Evolutionary conservation across 2,329 filamentous ascomycete genomes (phyloP).

Genomic region (Colletotrichum sp.): DNA sequence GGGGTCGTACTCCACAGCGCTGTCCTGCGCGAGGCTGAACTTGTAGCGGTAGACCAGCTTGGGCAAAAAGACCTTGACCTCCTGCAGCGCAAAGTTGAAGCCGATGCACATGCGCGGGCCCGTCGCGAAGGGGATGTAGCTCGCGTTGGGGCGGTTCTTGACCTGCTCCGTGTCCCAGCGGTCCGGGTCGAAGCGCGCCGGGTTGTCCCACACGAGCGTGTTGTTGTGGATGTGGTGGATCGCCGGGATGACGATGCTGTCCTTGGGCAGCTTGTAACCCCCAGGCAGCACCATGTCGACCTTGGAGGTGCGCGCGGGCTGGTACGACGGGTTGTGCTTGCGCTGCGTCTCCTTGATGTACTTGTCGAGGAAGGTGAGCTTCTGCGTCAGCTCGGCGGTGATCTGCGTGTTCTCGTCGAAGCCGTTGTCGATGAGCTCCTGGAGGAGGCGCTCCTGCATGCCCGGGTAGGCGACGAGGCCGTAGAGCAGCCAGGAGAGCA

Average conservation of each 20-base stretch:
- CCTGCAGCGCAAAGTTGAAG: conserved; percentile 67
- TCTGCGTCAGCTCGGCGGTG: conserved; percentile 50
- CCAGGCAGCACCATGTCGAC: conserved; percentile 63
- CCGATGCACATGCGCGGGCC: conserved; percentile 66
- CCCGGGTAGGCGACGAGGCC: conserved; percentile 56
- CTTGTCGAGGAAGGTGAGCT: conserved; percentile 58
- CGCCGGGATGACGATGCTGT: conserved; percentile 57
- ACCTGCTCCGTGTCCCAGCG: conserved; percentile 61
- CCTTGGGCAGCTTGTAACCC: conserved; percentile 60
- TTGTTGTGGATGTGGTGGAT: conserved; percentile 60
- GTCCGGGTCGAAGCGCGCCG: conserved; percentile 61
- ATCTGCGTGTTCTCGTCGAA: conserved; percentile 47
- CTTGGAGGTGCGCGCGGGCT: conserved; percentile 62
- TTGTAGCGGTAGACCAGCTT: conserved; percentile 65
- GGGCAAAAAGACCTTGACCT: conserved; percentile 63
- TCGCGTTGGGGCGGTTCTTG: conserved; percentile 53
- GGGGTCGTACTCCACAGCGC: conserved; percentile 61
- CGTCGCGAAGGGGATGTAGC: conserved; percentile 64
- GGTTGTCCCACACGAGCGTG: conserved; percentile 61
- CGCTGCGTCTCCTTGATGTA: conserved; percentile 68
- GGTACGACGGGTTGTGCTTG: conserved; percentile 65
- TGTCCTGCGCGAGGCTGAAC: conserved; percentile 55
- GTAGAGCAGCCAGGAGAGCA: conserved; percentile 65
- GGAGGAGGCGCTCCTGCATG: conserved; percentile 60
- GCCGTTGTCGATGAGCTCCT: conserved; percentile 59